Evolutionary conservation across 768 basidiomycete genomes (phyloP), one percentile per base, ranked within the genome.

Genomic region (Thelephora ganbajun): DNA sequence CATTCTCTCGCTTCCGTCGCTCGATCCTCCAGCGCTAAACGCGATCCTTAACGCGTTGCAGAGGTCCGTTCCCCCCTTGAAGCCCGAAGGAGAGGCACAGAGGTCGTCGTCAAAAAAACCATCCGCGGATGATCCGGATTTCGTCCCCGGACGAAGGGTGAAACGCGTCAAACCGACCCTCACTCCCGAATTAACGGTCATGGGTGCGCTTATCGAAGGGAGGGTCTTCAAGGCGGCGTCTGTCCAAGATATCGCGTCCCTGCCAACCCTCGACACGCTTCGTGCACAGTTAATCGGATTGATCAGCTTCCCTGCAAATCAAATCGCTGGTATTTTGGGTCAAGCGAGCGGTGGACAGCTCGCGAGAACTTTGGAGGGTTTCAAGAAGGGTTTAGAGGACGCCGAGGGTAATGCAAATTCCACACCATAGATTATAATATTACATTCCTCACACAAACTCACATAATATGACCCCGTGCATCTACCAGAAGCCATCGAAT

Each of bases 221-320:
- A 68, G 73, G 51, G 68, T 87, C 48, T 75, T 92, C 60, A 67
- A 77, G 45, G 70, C 75, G 16, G 63, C 70, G 9, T 71, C 72
- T 5, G 65, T 91, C 47, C 66, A 70, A 58, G 70, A 76, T 12
- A 76, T 91, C 4, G 76, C 80, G 30, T 76, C 78, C 55, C 64
- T 94, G 46, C 92, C 91, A 18, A 76, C 82, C 39, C 63, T 94
- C 57, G 83, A 84, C 35, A 80, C 77, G 2, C 62, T 96, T 51
- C 66, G 83, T 46, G 80, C 80, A 14, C 90, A 94, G 63, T 72
- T 97, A 48, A 82, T 93, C 12, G 92, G 91, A 6, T 52, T 96
- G 63, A 61, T 97, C 51, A 81, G 81, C 49, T 70, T 78, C 12
- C 88, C 87, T 39, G 80, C 76, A 11, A 69, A 74, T 51, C 82